Base-by-base conservation (phyloP, 768 basidiomycete genomes). In the Psilocybe cubensis region DNA sequence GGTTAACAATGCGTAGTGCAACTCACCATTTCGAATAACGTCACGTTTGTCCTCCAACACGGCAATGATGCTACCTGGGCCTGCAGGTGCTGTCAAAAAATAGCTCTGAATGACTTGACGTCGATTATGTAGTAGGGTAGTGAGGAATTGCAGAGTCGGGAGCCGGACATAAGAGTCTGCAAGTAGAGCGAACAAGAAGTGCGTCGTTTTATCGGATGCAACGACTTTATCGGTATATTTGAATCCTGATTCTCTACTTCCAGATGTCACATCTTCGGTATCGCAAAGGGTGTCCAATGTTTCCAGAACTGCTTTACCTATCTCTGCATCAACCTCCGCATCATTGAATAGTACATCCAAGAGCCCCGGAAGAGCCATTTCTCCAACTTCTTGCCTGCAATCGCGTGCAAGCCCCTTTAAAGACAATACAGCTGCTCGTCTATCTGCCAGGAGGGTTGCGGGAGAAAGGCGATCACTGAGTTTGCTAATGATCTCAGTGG, bases 371-470 rank as follows among this genome's bases (percentile, higher is more conserved):
- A 98, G 78, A 1, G 94, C 91, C 45, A 81, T 80, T 59, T 84
- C 80, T 14, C 94, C 95, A 20, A 98, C 91, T 57, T 97, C 93
- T 58, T 87, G 80, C 70, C 91, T 96, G 79, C 91, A 94, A 72
- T 97, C 96, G 57, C 95, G 84, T 44, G 88, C 79, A 52, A 98
- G 86, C 20, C 96, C 96, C 70, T 98, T 98, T 62, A 99, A 82
- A 0, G 94, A 85, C 51, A 97, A 78, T n/a, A 99, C 89, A 0
- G 96, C 90, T 24, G 96, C 96, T 56, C 94, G 84, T 64, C 97
- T 81, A 75, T 98, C 97, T 27, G 94, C 91, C 14, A 96, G 84
- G 23, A 92, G 85, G 0, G 92, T 89, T 3, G 90, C 86, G n/a
- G 95, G 94, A 18, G 93, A 91, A 20, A 99, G 85, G 27, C 94